Base-by-base conservation (phyloP, 2,329 filamentous ascomycete genomes). In the Teratosphaeria destructans region DNA sequence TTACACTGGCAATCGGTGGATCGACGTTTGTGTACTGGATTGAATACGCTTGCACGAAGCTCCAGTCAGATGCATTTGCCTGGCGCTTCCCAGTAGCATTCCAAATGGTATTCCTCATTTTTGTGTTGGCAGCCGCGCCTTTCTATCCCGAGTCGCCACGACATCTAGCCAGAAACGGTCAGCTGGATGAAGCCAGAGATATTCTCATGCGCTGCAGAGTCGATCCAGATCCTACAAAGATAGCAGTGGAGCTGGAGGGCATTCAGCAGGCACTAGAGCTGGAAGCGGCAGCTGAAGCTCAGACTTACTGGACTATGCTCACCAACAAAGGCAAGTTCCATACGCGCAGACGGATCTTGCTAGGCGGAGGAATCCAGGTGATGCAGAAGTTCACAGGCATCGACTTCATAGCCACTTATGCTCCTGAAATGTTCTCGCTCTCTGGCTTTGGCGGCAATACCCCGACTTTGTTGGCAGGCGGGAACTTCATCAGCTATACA, bases 41-140 rank as follows among this genome's bases (percentile, higher is more conserved):
- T 43, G 56, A 57, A 29, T 57, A 57, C 32, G 56, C 56, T 34
- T 57, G 39, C 54, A 57, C 34, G 34, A 57, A 57, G 39, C 39
- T 57, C 4, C 55, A 57, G 37, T 43, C 55, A 11, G 35, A 53
- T 16, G 56, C 47, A 26, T 57, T 57, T 32, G 47, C 47, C 49
- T 88, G 85, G 85, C 76, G 85, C 5, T 88, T 88, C 63, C 85
- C 84, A 0, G 81, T 88, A 60, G 84, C 82, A 0, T 87, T 88
- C 71, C 85, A 88, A 65, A 86, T 87, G 37, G 71, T 85, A 0
- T 83, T 84, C 16, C 77, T 88, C 0, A 63, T 87, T 1, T 54
- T 81, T 0, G 76, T 88, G 0, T 76, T 88, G 58, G 56, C 49
- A 16, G 47, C 34, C 1, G 47, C 52, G 39, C 56, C 47, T 26